Conservation (phyloP, 2,329 filamentous ascomycete genomes). For the Rasamsonia emersonii region DNA sequence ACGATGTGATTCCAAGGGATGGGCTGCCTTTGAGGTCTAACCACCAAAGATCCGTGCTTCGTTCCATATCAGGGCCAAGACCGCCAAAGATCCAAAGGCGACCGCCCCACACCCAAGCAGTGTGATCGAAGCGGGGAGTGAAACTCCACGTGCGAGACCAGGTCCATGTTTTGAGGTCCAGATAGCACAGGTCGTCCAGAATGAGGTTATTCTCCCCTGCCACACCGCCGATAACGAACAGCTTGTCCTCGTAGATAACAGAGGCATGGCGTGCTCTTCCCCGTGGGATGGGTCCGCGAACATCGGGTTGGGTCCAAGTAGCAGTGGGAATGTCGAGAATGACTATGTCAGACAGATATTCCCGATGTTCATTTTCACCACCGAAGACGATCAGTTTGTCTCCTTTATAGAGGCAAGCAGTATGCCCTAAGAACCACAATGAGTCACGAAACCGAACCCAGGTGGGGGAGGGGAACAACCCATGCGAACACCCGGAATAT, state of each 20-base stretch:
- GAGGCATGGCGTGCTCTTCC: constrained; percentile 89
- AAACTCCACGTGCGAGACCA: constrained; percentile 97
- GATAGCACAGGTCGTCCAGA: constrained; percentile 89
- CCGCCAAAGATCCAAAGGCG: constrained; percentile 96
- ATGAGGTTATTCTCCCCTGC: constrained; percentile 88
- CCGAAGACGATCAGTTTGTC: constrained; percentile 96
- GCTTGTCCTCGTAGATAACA: constrained; percentile 88
- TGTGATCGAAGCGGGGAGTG: constrained; percentile 89
- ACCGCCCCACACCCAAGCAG: constrained; percentile 85
- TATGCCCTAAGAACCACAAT: constrained; percentile 58
- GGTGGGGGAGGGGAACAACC: constrained; percentile 46
- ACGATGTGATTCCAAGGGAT: constrained; percentile 65
- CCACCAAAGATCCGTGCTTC: constrained; percentile 95
- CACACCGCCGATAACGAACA: constrained; percentile 94
- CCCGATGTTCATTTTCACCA: constrained; percentile 94
- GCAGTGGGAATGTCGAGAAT: constrained; percentile 92
- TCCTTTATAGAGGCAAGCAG: constrained; percentile 84
- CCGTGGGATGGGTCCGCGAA: constrained; percentile 75
- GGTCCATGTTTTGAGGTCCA: constrained; percentile 94
- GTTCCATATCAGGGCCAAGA: constrained; percentile 92
- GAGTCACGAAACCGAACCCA: too few relatives aligned
- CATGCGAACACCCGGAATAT: constrained; percentile 96
- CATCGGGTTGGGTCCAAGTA: constrained; percentile 87
- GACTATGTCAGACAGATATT: constrained; percentile 90
- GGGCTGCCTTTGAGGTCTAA: constrained; percentile 86